These are phyloP conservation scores for Blastocrithidia nonstop DNA, from an alignment of 208 protist genomes.

Conservation along the genomic window DNA sequence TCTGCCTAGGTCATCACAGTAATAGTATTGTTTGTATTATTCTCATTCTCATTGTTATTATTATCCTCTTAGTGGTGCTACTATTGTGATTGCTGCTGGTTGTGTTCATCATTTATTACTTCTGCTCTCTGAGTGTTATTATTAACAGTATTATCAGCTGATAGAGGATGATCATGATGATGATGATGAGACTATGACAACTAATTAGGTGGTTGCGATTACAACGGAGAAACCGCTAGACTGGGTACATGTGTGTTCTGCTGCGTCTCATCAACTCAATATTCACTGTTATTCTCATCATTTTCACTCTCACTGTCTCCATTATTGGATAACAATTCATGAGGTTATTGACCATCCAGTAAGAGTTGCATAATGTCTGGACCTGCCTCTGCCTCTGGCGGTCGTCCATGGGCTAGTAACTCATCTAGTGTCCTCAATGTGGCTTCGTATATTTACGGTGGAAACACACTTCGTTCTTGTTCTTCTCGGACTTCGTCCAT, in stretches of 20 bases:
- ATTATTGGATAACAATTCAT: conserved; percentile 2
- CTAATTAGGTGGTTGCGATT: background rate
- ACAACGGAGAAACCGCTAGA: conserved; percentile 4
- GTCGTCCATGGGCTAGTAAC: conserved; percentile 19
- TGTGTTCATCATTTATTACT: too few species aligned
- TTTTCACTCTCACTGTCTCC: conserved; percentile 9
- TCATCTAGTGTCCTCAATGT: conserved; percentile 9
- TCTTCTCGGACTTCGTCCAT: conserved; percentile 6
- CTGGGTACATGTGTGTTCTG: too few species aligned
- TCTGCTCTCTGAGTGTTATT: too few species aligned
- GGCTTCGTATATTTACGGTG: conserved; percentile 6
- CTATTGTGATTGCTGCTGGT: background rate
- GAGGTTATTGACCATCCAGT: conserved; percentile 17
- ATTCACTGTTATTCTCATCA: conserved; percentile 4
- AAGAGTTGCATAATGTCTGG: conserved; percentile 42
- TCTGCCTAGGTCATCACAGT: background rate
- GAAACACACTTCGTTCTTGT: too few species aligned
- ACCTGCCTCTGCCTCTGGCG: conserved; percentile 11
- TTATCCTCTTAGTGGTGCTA: too few species aligned
- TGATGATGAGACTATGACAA: too few species aligned
- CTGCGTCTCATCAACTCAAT: too few species aligned
- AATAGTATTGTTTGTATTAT: background rate
- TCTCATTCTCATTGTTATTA: background rate
- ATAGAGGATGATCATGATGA: too few species aligned
- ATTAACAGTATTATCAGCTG: too few species aligned